Conservation (phyloP, 805 yeast species). For the Ogataea trehalophila region DNA sequence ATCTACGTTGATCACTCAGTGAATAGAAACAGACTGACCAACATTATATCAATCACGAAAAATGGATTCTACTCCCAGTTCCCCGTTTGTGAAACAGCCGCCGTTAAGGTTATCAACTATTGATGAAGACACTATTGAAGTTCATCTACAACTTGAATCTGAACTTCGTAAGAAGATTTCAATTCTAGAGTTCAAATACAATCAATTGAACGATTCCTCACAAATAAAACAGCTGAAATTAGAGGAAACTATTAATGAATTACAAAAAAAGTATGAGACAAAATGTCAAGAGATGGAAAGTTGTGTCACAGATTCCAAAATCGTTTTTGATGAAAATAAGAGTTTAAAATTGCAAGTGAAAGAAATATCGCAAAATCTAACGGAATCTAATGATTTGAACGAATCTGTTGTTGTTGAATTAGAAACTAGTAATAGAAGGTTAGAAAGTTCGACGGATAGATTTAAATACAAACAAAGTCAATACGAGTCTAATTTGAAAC, state of each 20-base stretch:
- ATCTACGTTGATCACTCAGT: too few species aligned
- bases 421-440: conserved; percentile 1
- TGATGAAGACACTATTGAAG: background rate
- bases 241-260: conserved; percentile 11
- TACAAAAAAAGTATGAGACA: conserved; percentile 26
- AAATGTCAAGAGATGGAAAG: conserved; percentile 31
- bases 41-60: too few species aligned
- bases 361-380: background rate
- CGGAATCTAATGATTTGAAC: conserved; percentile 3
- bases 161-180: conserved; percentile 9
- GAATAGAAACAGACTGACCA: too few species aligned
- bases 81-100: conserved; percentile 17
- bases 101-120: background rate
- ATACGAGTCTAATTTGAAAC: conserved; percentile 1
- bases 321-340: conserved; percentile 15
- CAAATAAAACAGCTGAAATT: background rate
- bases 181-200: conserved; percentile 11
- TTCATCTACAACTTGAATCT: conserved; percentile 1
- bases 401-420: conserved; percentile 3
- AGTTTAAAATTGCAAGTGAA: conserved; percentile 37
- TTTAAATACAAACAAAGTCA: conserved; percentile 1
- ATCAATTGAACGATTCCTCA: background rate
- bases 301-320: conserved; percentile 14
- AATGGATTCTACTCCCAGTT: conserved; percentile 10
- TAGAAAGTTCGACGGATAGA: conserved; percentile 4